A percentile compares a stretch with the other conserved stretches of the same genome.
Conservation (phyloP, 2,329 filamentous ascomycete species). For the Hymenoscyphus linearis region DNA sequence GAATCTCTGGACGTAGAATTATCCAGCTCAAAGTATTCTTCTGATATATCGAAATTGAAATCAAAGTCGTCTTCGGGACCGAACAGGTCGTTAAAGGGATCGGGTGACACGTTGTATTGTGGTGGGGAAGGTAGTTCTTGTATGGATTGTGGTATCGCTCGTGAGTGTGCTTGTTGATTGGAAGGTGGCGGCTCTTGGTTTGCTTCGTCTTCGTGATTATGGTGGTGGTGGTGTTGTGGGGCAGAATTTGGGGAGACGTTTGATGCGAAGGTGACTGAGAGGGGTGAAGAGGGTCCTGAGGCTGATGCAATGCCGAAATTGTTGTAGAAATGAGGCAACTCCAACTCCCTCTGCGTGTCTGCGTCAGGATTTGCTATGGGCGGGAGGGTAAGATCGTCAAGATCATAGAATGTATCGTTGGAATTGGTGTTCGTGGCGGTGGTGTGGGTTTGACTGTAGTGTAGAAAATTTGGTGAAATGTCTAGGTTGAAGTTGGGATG, state of each 20-base stretch:
- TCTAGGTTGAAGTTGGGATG: background rate
- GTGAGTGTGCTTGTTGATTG: constrained; percentile 17
- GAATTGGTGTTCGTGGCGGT: background rate
- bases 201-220: background rate
- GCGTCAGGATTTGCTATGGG: background rate
- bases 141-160: background rate
- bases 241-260: background rate
- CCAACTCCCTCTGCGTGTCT: constrained; percentile 1
- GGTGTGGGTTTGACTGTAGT: background rate
- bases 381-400: background rate
- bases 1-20: background rate
- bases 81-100: constrained; percentile 15
- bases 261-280: background rate
- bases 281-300: constrained; percentile 8
- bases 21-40: background rate
- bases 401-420: background rate
- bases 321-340: constrained; percentile 10
- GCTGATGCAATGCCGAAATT: constrained; percentile 7
- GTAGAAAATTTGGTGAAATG: background rate
- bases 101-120: constrained; percentile 18
- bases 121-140: background rate
- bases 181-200: constrained; percentile 15
- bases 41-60: constrained; percentile 8
- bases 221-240: background rate
- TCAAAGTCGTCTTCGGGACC: constrained; percentile 8